phyloP scores from a whole-genome alignment of 2,329 filamentous ascomycete species.

The Hypoxylon rubiginosum region DNA sequence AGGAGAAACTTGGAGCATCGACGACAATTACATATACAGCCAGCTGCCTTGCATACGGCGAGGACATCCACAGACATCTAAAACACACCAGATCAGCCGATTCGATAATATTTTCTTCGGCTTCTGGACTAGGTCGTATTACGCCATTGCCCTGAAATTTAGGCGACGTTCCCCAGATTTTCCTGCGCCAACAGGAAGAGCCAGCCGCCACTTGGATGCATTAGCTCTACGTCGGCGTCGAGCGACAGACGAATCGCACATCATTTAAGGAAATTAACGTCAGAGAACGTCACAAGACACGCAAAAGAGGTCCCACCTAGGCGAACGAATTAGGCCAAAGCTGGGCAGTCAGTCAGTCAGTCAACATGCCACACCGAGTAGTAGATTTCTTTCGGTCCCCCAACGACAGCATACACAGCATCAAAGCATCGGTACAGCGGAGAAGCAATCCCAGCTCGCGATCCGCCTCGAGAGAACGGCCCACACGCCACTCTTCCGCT shows the following conservation, averaged over 20 bases:
- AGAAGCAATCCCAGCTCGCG: slow-evolving; percentile 49
- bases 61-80: not conserved
- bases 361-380: slow-evolving; percentile 70
- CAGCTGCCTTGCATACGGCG: slow-evolving; percentile 3
- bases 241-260: slow-evolving; percentile 26
- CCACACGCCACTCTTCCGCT: slow-evolving; percentile 54
- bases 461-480: slow-evolving; percentile 49
- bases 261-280: slow-evolving; percentile 2
- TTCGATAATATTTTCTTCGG: slow-evolving; percentile 14
- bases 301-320: slow-evolving; percentile 25
- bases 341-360: slow-evolving; percentile 6
- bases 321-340: slow-evolving; percentile 26
- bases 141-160: slow-evolving; percentile 35
- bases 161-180: slow-evolving; percentile 39
- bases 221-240: slow-evolving; percentile 30
- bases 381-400: slow-evolving; percentile 69
- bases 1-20: not conserved
- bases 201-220: slow-evolving; percentile 31
- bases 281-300: slow-evolving; percentile 27
- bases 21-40: not conserved
- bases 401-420: slow-evolving; percentile 66
- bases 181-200: slow-evolving; percentile 9
- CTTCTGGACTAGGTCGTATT: slow-evolving; percentile 31
- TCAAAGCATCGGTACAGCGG: slow-evolving; percentile 58
- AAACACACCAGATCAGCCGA: slow-evolving; percentile 33